phyloP scores from a whole-genome alignment of 805 yeast genomes.

The Cyberlindnera euphorbiae region DNA sequence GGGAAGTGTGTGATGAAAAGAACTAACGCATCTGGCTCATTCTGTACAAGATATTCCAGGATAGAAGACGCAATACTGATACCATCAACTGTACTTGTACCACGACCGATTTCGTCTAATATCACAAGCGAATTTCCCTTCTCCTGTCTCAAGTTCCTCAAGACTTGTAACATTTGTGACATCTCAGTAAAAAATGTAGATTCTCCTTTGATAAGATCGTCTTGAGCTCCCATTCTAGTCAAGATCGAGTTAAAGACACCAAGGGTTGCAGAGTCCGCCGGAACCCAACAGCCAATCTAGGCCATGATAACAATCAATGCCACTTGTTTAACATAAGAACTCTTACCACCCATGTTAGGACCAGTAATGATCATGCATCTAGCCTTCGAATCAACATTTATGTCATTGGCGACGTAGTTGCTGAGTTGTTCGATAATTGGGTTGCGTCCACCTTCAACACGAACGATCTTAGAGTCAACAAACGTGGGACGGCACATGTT shows the following conservation, averaged over 20 bases:
- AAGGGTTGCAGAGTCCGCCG: constrained; percentile 71
- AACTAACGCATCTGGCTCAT: constrained; percentile 61
- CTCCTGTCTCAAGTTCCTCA: constrained; percentile 54
- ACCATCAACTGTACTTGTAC: constrained; percentile 83
- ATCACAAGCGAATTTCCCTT: constrained; percentile 67
- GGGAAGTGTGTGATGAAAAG: constrained; percentile 96
- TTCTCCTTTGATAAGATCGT: constrained; percentile 91
- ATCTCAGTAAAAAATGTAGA: constrained; percentile 95
- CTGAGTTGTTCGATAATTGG: constrained; percentile 71
- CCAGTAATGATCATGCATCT: constrained; percentile 88
- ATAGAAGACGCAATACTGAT: constrained; percentile 97
- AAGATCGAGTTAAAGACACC: constrained; percentile 84
- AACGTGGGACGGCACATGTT: constrained; percentile 63
- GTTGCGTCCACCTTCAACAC: constrained; percentile 69
- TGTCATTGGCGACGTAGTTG: constrained; percentile 73
- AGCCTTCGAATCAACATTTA: constrained; percentile 49
- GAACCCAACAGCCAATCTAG: constrained; percentile 86
- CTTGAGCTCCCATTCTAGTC: constrained; percentile 97
- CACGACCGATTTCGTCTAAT: constrained; percentile 91
- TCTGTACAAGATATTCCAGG: constrained; percentile 62
- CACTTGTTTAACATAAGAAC: constrained; percentile 83
- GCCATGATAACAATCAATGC: constrained; percentile 84
- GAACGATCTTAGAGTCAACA: constrained; percentile 41
- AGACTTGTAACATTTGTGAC: constrained; percentile 85
- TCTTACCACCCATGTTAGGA: constrained; percentile 96